Evolutionary conservation across 1,284 basidiomycete genomes (phyloP).

Genomic region (Tylopilus sp.): DNA sequence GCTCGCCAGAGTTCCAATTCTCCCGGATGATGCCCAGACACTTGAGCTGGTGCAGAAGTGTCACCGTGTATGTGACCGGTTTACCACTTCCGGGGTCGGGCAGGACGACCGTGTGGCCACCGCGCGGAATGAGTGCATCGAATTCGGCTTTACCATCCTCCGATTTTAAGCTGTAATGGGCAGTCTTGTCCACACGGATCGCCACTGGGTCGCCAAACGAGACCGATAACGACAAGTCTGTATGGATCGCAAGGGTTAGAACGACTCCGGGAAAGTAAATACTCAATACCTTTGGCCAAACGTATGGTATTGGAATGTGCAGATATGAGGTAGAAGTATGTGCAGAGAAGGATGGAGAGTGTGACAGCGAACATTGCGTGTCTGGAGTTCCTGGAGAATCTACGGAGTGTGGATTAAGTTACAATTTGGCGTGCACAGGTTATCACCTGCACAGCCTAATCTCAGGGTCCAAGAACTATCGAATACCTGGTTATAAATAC

Average conservation of each 20-base stretch:
- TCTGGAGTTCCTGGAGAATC: too few species aligned
- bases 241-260: not conserved
- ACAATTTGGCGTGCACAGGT: too few species aligned
- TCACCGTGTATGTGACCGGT: constrained; percentile 15
- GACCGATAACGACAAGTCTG: constrained; percentile 13
- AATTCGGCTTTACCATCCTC: constrained; percentile 16
- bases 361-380: too few species aligned
- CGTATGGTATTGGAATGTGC: not conserved
- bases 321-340: constrained; percentile 1
- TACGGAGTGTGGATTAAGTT: too few species aligned
- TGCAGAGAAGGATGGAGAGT: too few species aligned
- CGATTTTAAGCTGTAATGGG: constrained; percentile 6
- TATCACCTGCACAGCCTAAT: too few species aligned
- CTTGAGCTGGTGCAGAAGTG: constrained; percentile 12
- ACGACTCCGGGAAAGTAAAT: not conserved
- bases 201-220: constrained; percentile 12
- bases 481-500: too few species aligned
- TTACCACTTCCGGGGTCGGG: constrained; percentile 13
- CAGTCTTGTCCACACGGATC: constrained; percentile 14
- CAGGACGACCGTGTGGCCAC: constrained; percentile 11
- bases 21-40: constrained; percentile 17
- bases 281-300: not conserved
- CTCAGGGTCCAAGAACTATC: too few species aligned
- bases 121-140: constrained; percentile 13
- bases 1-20: constrained; percentile 2